These are phyloP conservation scores for Talaromyces marneffei DNA, from an alignment of 2,329 filamentous ascomycete genomes.

Conservation along the genomic window DNA sequence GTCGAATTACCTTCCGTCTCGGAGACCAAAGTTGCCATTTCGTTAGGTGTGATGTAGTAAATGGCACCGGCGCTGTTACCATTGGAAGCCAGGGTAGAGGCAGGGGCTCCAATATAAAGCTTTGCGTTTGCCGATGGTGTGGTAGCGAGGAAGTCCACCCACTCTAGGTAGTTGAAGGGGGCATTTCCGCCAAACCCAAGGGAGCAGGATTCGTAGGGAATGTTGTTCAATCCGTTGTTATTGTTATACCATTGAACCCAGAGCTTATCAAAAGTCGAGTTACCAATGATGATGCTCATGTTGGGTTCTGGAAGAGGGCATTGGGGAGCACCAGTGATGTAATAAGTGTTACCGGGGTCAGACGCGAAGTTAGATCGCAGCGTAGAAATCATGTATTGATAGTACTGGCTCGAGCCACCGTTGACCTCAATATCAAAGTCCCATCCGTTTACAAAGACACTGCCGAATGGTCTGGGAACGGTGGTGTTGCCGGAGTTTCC, in stretches of 20 bases:
- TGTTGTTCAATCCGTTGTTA: slow-evolving; percentile 26
- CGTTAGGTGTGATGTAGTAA: slow-evolving; percentile 44
- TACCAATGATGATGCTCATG: slow-evolving; percentile 40
- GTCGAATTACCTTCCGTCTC: slow-evolving; percentile 35
- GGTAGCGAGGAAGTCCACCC: slow-evolving; percentile 35
- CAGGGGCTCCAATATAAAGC: slow-evolving; percentile 50
- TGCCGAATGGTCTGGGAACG: slow-evolving; percentile 42
- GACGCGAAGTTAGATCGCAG: slow-evolving; percentile 40
- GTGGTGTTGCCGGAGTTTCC: slow-evolving; percentile 33
- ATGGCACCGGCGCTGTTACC: slow-evolving; percentile 15
- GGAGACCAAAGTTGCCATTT: slow-evolving; percentile 43
- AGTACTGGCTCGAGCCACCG: slow-evolving; percentile 30
- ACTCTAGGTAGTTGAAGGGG: slow-evolving; percentile 39
- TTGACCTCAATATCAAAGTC: slow-evolving; percentile 47
- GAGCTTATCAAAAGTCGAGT: slow-evolving; percentile 47
- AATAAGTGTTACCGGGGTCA: slow-evolving; percentile 37
- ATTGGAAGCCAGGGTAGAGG: slow-evolving; percentile 20
- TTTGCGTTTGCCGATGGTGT: slow-evolving; percentile 43
- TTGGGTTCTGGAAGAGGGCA: slow-evolving; percentile 46
- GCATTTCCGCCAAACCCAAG: slow-evolving; percentile 9
- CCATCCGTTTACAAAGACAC: slow-evolving; percentile 47
- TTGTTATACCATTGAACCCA: slow-evolving; percentile 56
- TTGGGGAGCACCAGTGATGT: slow-evolving; percentile 50
- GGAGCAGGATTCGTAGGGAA: slow-evolving; percentile 8
- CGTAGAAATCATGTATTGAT: slow-evolving; percentile 41